phyloP scores from a whole-genome alignment of 2,329 filamentous ascomycete genomes.

The Diaporthe citri region DNA sequence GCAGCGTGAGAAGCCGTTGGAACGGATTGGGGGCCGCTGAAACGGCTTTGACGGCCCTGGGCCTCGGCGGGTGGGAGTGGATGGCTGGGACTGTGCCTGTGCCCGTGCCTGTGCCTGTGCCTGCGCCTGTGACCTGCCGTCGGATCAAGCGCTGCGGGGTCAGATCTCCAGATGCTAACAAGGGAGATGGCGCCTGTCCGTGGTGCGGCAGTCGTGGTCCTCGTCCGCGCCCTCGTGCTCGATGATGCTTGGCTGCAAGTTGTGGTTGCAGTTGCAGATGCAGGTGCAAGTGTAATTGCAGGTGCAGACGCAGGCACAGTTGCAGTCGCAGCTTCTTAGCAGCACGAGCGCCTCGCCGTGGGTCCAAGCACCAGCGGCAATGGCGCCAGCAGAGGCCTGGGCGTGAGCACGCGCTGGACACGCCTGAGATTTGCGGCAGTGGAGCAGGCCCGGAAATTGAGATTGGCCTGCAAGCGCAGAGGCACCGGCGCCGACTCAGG shows the following conservation, averaged over 20 bases:
- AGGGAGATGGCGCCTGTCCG: conserved; percentile 3
- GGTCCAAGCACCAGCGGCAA: conserved; percentile 19
- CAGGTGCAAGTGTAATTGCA: not conserved
- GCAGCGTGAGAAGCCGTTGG: conserved; percentile 63
- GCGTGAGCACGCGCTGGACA: conserved; percentile 10
- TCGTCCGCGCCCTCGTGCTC: not conserved
- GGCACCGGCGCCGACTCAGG: conserved; percentile 18
- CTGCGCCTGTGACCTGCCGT: conserved; percentile 17
- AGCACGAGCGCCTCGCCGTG: conserved; percentile 26
- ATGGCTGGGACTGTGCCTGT: conserved; percentile 15
- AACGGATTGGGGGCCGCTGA: conserved; percentile 55
- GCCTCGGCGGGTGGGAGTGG: conserved; percentile 32
- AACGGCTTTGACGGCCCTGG: conserved; percentile 56
- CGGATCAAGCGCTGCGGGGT: conserved; percentile 15
- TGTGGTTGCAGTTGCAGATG: conserved; percentile 19
- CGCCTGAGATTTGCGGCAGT: conserved; percentile 34
- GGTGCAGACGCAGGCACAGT: conserved; percentile 2
- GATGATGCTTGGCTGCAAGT: conserved; percentile 18
- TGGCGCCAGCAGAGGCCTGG: not conserved
- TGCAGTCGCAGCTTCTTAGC: conserved; percentile 8
- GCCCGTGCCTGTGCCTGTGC: not conserved
- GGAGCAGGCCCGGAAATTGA: conserved; percentile 31
- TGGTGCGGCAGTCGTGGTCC: conserved; percentile 2
- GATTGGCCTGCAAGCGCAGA: conserved; percentile 36
- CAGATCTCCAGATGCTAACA: not conserved